Base-by-base conservation (phyloP, 306 rosid genomes). In the Morella rubra region DNA sequence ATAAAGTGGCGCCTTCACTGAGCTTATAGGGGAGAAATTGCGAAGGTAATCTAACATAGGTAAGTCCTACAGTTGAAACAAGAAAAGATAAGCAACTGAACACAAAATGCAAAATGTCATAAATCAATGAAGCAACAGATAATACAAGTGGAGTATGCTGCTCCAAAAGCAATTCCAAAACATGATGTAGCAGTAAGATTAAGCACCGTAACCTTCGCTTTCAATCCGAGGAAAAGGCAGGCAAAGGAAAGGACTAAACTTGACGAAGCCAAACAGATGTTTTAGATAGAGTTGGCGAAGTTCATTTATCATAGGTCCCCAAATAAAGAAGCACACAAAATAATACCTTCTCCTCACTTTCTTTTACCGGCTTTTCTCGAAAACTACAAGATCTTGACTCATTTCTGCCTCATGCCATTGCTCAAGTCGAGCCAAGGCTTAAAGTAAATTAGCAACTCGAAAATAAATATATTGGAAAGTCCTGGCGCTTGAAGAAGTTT, bases 11-110 rank as follows among this genome's bases (percentile, higher is more conserved):
- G 37, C 22, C n/a, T 56, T 73, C 1, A 6, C 45, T 0, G 76
- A 77, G 51, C 49, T 13, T 74, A 82, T 56, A 8, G 82, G 82
- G 20, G 76, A 68, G 24, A 69, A 73, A 58, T 20, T 73, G 75
- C 79, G 50, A 58, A 68, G 20, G 76, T 15, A 77, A 82, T 68
- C 44, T 46, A 67, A 55, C 69, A 73, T 68, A 5, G 72, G 75
- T 9, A 82, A 73, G 24, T 77, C 79, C 82, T 73, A 56, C 59
- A 69, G 16, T 60, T 72, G n/a, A 77, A 58, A 71, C 5, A 65
- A 65, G 46, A 44, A 42, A 65, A 77, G 19, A 75, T 5, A 41
- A 9, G 18, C 24, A 65, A 65, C 42, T 24, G 66, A 60, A 65
- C 7, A 32, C 41, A 15, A 19, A 18, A 41, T 40, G 24, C 44